A percentile compares a stretch with the other conserved stretches of the same genome.
Conservation (phyloP, 495 filamentous ascomycete genomes). For the Talaromyces adpressus region DNA sequence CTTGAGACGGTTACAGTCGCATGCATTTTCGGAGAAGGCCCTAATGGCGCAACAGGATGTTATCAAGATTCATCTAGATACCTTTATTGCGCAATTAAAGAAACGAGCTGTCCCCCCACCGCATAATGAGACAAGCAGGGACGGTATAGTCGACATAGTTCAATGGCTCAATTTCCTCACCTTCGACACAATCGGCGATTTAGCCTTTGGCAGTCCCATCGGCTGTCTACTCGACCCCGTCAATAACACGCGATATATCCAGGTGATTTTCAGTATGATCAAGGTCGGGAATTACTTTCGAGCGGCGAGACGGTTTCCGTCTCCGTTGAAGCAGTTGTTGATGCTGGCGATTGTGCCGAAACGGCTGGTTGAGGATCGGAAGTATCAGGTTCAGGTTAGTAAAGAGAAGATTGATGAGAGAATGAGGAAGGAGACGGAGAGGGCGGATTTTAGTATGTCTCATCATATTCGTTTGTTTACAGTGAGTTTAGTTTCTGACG, state of each 20-base stretch:
- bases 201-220: slow-evolving; percentile 12
- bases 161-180: slow-evolving; percentile 17
- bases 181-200: slow-evolving; percentile 16
- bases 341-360: neutral
- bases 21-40: slow-evolving; percentile 44
- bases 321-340: neutral
- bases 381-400: slow-evolving; percentile 19
- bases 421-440: slow-evolving; percentile 21
- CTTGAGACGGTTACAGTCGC: slow-evolving; percentile 34
- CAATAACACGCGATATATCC: neutral
- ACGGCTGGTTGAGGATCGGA: neutral
- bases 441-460: slow-evolving; percentile 22
- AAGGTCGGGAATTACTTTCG: neutral
- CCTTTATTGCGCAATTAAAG: slow-evolving; percentile 28
- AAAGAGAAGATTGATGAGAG: slow-evolving; percentile 34
- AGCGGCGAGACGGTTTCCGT: slow-evolving; percentile 1
- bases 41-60: slow-evolving; percentile 32
- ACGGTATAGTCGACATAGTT: slow-evolving; percentile 6
- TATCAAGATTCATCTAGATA: slow-evolving; percentile 14
- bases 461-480: no score
- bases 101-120: neutral
- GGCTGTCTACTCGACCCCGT: slow-evolving; percentile 4
- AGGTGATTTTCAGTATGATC: slow-evolving; percentile 1
- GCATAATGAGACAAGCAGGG: neutral
- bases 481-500: no score